A percentile compares a stretch with the other conserved stretches of the same genome.
phyloP scores from a whole-genome alignment of 148 eudicot species.

The Vaccinium corymbosum region DNA sequence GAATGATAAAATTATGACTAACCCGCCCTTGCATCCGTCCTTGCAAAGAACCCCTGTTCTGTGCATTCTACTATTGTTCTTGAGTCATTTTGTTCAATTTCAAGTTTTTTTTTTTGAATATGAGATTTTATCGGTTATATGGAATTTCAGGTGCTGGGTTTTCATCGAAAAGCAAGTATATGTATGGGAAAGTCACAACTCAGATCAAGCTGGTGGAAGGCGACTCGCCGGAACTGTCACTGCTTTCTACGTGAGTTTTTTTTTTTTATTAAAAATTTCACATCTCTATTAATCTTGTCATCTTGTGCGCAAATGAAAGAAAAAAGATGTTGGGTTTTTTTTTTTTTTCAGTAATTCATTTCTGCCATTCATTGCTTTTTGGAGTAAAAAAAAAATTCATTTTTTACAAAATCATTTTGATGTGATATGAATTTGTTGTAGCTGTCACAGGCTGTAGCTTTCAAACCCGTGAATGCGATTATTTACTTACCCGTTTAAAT shows the following conservation, averaged over 20 bases:
- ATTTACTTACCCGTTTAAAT: background rate
- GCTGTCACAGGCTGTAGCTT: background rate
- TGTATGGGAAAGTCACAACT: constrained; percentile 72
- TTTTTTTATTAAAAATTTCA: no score
- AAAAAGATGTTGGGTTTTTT: background rate
- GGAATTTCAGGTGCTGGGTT: constrained; percentile 78
- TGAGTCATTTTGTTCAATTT: background rate
- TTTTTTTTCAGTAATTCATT: background rate
- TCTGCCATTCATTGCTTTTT: background rate
- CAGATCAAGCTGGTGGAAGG: constrained; percentile 87
- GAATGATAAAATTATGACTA: no score
- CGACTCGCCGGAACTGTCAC: constrained; percentile 95
- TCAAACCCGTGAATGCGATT: constrained; percentile 11
- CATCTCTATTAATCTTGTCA: background rate
- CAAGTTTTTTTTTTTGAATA: no score
- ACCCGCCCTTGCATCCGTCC: no score
- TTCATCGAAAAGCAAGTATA: constrained; percentile 74
- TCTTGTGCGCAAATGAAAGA: background rate
- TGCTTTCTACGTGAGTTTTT: constrained; percentile 68
- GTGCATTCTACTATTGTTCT: background rate
- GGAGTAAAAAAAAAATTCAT: background rate
- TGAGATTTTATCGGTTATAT: background rate
- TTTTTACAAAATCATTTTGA: no score
- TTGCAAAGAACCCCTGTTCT: no score
- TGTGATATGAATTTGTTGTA: no score